These are phyloP conservation scores for Hyphodiscus hymeniophilus DNA, from an alignment of 495 filamentous ascomycete genomes.

Conservation along the genomic window DNA sequence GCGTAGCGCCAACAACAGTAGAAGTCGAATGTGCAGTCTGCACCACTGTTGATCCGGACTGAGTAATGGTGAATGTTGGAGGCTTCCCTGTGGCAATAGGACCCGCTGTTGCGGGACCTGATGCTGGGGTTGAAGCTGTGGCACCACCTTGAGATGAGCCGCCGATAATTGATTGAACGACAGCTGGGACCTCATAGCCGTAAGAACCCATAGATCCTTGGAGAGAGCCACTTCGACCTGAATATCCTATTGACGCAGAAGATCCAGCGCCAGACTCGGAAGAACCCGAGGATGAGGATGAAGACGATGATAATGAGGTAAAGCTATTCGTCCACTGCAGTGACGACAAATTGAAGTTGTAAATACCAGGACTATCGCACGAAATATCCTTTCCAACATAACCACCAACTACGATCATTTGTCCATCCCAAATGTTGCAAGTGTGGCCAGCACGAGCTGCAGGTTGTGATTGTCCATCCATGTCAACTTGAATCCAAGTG, in stretches of 20 bases:
- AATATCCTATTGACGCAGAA: too few relatives aligned
- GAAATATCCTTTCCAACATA: constrained; percentile 52
- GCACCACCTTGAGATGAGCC: constrained; percentile 53
- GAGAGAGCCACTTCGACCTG: constrained; percentile 28
- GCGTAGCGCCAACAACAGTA: not conserved
- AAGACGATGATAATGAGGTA: constrained; percentile 33
- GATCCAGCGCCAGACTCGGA: too few relatives aligned
- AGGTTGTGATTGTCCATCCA: constrained; percentile 41
- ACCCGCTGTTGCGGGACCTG: constrained; percentile 51
- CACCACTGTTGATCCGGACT: constrained; percentile 45
- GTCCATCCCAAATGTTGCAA: constrained; percentile 59
- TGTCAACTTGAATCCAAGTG: constrained; percentile 62
- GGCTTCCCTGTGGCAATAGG: constrained; percentile 60
- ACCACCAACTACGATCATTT: constrained; percentile 66
- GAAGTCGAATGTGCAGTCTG: constrained; percentile 30
- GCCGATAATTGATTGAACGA: constrained; percentile 55
- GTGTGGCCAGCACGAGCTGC: constrained; percentile 59
- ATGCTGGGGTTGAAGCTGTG: constrained; percentile 56
- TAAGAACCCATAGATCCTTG: constrained; percentile 45
- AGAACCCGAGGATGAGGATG: constrained; percentile 1
- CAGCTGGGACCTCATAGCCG: constrained; percentile 55
- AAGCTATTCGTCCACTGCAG: constrained; percentile 55
- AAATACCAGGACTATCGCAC: constrained; percentile 63
- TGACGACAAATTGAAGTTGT: constrained; percentile 56
- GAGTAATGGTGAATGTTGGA: constrained; percentile 56